Conservation (phyloP, 2,329 filamentous ascomycete genomes). For the Penicillium paneum region DNA sequence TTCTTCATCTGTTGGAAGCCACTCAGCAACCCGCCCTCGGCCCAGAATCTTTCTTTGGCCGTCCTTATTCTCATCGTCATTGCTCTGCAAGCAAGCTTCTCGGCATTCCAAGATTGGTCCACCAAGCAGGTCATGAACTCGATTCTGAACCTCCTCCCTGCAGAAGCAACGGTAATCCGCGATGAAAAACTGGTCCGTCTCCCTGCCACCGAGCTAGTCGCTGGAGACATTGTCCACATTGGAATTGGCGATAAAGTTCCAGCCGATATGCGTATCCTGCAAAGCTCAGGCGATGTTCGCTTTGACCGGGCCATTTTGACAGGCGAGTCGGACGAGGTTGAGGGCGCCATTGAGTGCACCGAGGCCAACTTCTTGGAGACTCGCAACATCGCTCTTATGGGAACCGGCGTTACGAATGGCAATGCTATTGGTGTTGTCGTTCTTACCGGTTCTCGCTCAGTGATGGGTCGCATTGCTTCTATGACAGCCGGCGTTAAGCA, state of each 20-base stretch:
- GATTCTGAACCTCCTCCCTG: conserved; percentile 73
- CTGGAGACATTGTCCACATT: conserved; percentile 67
- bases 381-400: conserved; percentile 71
- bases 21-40: conserved; percentile 65
- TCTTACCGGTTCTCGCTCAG: conserved; percentile 67
- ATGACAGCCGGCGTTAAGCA: conserved; percentile 69
- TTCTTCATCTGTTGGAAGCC: conserved; percentile 77
- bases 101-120: conserved; percentile 71
- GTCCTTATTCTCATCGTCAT: conserved; percentile 73
- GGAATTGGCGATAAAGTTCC: conserved; percentile 72
- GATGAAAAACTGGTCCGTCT: conserved; percentile 55
- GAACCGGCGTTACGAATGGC: conserved; percentile 72
- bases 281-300: conserved; percentile 66
- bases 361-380: conserved; percentile 77
- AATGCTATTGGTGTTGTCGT: conserved; percentile 67
- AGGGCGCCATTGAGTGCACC: conserved; percentile 61
- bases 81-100: conserved; percentile 66
- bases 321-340: conserved; percentile 66
- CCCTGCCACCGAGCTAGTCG: conserved; percentile 63
- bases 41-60: conserved; percentile 68
- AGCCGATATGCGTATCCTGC: conserved; percentile 69
- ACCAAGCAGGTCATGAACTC: conserved; percentile 74
- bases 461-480: conserved; percentile 73
- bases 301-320: conserved; percentile 74
- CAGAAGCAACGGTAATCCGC: conserved; percentile 65